Base-by-base conservation (phyloP, 768 basidiomycete species). In the Boletellus emodensis region DNA sequence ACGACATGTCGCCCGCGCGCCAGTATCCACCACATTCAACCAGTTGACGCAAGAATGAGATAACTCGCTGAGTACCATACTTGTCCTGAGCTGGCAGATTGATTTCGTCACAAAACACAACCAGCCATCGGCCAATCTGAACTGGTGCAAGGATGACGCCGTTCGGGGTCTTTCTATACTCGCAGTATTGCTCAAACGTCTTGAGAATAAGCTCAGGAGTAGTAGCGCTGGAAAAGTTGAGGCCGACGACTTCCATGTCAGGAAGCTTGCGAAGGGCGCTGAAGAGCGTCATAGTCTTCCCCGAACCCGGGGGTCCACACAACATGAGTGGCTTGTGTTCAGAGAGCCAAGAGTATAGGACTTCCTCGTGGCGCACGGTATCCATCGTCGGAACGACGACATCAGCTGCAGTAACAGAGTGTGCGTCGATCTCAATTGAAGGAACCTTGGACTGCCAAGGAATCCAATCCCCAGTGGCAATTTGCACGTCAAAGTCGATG, bases 31-130 rank as follows among this genome's bases (percentile, higher is more conserved):
- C 88, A 39, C 80, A 82, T 70, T 98, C 96, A 37, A 99, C 92
- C 28, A 99, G 81, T 67, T 98, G 96, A 47, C 96, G 87, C 54
- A 99, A 80, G 78, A 98, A 99, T 2, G 95, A 97, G 63, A 99
- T 98, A 62, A 99, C 96, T 22, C 92, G 82, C 66, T 99, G 96
- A 5, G 96, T 99, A 3, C 96, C 96, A 62, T 99, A 99, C 71
- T 94, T 95, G 76, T 99, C 96, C 9, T 85, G 79, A 14, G 96
- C 93, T 3, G 96, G 96, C 4, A 99, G 74, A 64, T 99, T 99
- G 76, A 99, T 98, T 70, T 99, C 96, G 66, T 99, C 96, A 67
- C 96, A 99, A 74, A 99, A 99, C n/a, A 99, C 87, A 32, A 99
- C 94, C 43, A 99, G 79, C 96, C 96, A 99, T 40, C 94, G 85